Base-by-base conservation (phyloP, 805 yeast species). In the Cyberlindnera saturnus region DNA sequence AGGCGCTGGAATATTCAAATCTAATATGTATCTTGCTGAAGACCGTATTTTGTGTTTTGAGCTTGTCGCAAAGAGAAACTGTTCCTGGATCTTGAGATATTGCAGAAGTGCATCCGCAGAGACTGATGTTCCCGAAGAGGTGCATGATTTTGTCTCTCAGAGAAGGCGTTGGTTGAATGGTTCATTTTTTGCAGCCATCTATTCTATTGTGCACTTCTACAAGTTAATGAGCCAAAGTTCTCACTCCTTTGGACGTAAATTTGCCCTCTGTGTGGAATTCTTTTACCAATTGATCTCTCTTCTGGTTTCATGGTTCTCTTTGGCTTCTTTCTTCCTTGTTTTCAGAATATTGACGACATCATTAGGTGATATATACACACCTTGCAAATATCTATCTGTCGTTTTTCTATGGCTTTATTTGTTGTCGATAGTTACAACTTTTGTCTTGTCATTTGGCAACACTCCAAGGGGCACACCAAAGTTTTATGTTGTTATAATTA, bases 161-260 rank as follows among this genome's bases (percentile, higher is more conserved):
- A 78, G 98, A 69, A 76, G 98, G 61, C 79, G 98, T 66, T 93
- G 98, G 98, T 75, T 91, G 51, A 91, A 91, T 62, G 98, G 98
- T 43, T 89, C 98, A 0, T 85, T 93, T 57, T 91, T 93, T 66
- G 97, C 98, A 0, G 93, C 95, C 8, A 73, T 89, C 44, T 91
- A 93, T 60, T 81, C 97, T 0, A 75, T 87, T 43, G 75, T 80
- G 45, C 95, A 90, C 63, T 81, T 82, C 62, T 77, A 76, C 51
- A 76, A 79, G 49, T 74, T 93, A 38, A 86, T 95, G 90, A 61
- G 71, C 2, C 40, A 44, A 29, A 82, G 96, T 15, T 81, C 82
- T 17, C 99, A 91, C 63, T 73, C 82, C 8, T 48, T 76, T 18
- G 53, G 65, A 2, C 74, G 97, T 49, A 88, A 88, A 56, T 52